Base-by-base conservation (phyloP, 768 basidiomycete species). In the Agaricus bisporus region DNA sequence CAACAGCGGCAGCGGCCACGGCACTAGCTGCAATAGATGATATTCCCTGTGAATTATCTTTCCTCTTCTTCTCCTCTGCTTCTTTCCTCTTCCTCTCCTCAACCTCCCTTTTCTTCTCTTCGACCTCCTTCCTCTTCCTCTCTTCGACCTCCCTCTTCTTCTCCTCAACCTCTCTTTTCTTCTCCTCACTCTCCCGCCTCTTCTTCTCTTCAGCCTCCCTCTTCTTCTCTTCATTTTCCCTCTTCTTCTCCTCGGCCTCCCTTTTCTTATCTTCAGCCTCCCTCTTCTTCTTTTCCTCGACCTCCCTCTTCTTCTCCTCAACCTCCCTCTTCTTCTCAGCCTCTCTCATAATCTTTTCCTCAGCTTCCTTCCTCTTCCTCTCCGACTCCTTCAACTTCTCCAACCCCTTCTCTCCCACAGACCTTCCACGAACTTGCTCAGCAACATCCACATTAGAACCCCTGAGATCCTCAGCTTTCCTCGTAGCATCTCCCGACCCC, bases 401-500 rank as follows among this genome's bases (percentile, higher is more conserved):
- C 18, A 17, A 11, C 8, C 18, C 20, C 18, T 51, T 44, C 54
- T 58, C 53, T 25, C 45, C 41, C 32, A 29, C 48, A 14, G 52
- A 26, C 25, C 48, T 55, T 20, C 12, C 41, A 25, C 37, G 28
- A n/a, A 25, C 43, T 35, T n/a, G 15, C 15, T 54, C 48, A 25
- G 56, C 36, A 37, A 51, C 58, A 10, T 63, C 58, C 37, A 37
- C 32, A 14, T 32, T 14, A 22, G 48, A 49, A n/a, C 9, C 6
- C 15, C 48, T 37, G n/a, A 10, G 17, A 11, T 50, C 49, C 6
- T 42, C 47, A 29, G 60, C 51, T 48, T 62, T 62, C 59, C 60
- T 61, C 29, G 54, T 48, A 10, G 56, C 49, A 8, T 72, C 67
- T n/a, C 58, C 51, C 46, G 64, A 70, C 55, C 64, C 63, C 54